Evolutionary conservation across 192 early-diverging fungal species (phyloP).

Genomic region (Umbelopsis sp.): DNA sequence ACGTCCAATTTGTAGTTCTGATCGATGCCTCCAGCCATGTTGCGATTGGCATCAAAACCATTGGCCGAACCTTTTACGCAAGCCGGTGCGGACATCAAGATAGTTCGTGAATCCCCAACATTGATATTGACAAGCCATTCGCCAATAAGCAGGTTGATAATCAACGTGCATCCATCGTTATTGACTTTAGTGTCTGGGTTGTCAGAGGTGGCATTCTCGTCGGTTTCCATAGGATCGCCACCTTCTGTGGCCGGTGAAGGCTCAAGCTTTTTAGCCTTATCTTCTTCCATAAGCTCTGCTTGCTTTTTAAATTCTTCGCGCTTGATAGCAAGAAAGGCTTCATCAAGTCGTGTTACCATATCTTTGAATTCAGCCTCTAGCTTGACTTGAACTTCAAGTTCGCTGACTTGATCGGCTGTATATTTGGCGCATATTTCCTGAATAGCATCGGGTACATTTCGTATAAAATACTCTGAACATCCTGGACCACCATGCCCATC

Average conservation of each 20-base stretch:
- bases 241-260: background rate
- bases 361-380: constrained; percentile 48
- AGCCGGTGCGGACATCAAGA: constrained; percentile 46
- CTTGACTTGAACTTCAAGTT: constrained; percentile 39
- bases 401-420: constrained; percentile 34
- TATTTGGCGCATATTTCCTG: constrained; percentile 50
- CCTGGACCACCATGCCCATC: constrained; percentile 63
- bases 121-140: constrained; percentile 60
- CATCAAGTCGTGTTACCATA: constrained; percentile 50
- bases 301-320: constrained; percentile 42
- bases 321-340: constrained; percentile 55
- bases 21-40: constrained; percentile 27
- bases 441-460: constrained; percentile 47
- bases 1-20: constrained; percentile 50
- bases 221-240: background rate
- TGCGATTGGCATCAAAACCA: background rate
- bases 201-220: background rate
- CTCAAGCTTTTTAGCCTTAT: background rate
- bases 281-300: constrained; percentile 31
- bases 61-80: constrained; percentile 17
- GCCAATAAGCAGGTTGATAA: constrained; percentile 59
- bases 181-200: constrained; percentile 18
- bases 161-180: constrained; percentile 59
- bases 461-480: constrained; percentile 56
- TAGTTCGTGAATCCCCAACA: constrained; percentile 59